Base-by-base conservation (phyloP, 163 green algal species). In the Prototheca wickerhamii region DNA sequence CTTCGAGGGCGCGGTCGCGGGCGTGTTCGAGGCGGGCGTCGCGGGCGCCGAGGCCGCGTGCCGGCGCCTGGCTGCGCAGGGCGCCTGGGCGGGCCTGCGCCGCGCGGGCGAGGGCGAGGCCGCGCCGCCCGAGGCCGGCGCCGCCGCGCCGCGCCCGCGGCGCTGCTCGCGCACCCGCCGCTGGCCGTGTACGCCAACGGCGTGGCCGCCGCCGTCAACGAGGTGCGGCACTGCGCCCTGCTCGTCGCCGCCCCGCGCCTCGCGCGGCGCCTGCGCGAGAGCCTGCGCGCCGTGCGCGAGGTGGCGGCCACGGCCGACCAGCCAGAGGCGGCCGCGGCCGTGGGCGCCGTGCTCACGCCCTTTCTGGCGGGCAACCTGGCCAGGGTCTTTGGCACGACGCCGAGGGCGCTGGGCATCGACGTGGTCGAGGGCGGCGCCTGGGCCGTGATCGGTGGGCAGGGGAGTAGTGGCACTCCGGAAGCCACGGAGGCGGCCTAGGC, bases 171-270 rank as follows among this genome's bases (percentile, higher is more conserved):
- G 59, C 87, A 97, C 68, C 67, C 85, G 20, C 93, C 93, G 0
- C 72, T 99, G 32, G 93, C 93, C 2, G 73, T 94, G 4, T 91
- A 97, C 53, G 72, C 80, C 26, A 98, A 98, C 65, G 92, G 88
- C 37, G 69, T 96, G 60, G 80, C 96, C 17, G 72, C 78, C 2
- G 86, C 90, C 4, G 75, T 97, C 23, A 99, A 99, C 66, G 92
- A 99, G 82, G 76, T 98, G 55, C 80, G 93, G 18, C 91, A 98
- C 76, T 97, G 89, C 76, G 84, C 90, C 1, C 76, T 88, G 25
- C 66, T 86, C 40, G 66, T 44, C 55, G 12, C 20, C 4, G 30
- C 28, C 25, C 20, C 20, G 32, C 18, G 15, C 31, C 5, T 6
- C 15, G 20, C 32, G 8, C 8, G 8, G 15, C 12, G 69, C 5